Percentiles rank a stretch among this genome's conserved stretches.
Evolutionary conservation across 2,329 filamentous ascomycete genomes (phyloP).

Genomic region (Paecilomyces dactylethromorphus): DNA sequence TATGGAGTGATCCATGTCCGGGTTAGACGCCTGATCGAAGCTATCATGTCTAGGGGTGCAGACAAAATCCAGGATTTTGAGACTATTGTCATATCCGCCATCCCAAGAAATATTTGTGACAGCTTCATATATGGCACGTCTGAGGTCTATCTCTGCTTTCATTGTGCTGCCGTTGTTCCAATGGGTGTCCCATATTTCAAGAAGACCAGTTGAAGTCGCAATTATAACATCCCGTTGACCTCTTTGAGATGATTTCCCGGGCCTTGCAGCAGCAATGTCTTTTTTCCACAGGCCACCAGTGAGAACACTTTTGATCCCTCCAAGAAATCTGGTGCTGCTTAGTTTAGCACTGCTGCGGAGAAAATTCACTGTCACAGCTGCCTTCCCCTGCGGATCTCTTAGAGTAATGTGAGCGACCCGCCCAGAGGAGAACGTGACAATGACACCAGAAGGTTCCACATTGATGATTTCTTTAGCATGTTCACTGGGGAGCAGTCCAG

Average conservation of each 20-base stretch:
- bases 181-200: conserved; percentile 84
- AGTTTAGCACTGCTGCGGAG: conserved; percentile 56
- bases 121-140: conserved; percentile 56
- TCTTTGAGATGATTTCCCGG: conserved; percentile 63
- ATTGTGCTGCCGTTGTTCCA: conserved; percentile 77
- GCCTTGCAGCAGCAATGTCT: conserved; percentile 72
- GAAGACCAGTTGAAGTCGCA: conserved; percentile 66
- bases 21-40: conserved; percentile 33
- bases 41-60: conserved; percentile 38
- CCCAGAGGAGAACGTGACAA: conserved; percentile 78
- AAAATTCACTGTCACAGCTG: conserved; percentile 70
- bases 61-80: conserved; percentile 74
- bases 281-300: conserved; percentile 64
- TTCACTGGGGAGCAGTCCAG: conserved; percentile 72
- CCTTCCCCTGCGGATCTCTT: conserved; percentile 79
- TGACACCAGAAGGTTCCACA: conserved; percentile 79
- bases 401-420: conserved; percentile 80
- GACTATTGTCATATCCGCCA: conserved; percentile 49
- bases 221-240: conserved; percentile 82
- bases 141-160: conserved; percentile 64
- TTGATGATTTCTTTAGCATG: conserved; percentile 69
- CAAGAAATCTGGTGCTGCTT: conserved; percentile 64
- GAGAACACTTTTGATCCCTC: conserved; percentile 71
- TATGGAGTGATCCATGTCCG: conserved; percentile 43
- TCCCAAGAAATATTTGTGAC: conserved; percentile 52